Evolutionary conservation across 1,139 yeast genomes (phyloP), one percentile per base, ranked within the genome.

Genomic region (Debaryomycetaceae sp.): DNA sequence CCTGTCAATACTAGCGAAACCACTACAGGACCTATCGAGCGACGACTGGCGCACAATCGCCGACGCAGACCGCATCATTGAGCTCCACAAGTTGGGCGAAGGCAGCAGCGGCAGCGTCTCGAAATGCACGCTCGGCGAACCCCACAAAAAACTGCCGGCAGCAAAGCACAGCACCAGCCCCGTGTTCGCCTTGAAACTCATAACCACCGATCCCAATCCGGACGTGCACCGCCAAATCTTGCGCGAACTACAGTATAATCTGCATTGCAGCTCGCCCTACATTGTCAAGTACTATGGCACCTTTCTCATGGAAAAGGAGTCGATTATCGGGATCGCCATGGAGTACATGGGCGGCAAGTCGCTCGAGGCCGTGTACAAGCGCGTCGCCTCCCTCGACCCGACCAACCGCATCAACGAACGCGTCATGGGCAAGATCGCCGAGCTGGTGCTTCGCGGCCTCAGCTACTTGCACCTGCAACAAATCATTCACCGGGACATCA

Each of bases 291-390:
- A 90, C 53, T 90, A 83, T 48, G 97, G 98, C 3, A 86, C 95
- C 35, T 90, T 83, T 48, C 61, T 83, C 41, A 75, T 81, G 40
- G 85, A 77, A 42, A 71, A 72, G 35, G 74, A 71, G 37, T 82
- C 86, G 22, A 74, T 83, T 48, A 86, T 90, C 27, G 70, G 70
- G 4, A 90, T 90, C 22, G 87, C 95, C 26, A 90, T 90, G 97
- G 98, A 90, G 51, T 90, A 72, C 51, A 90, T 94, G 85, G 95
- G 87, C 18, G 97, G 96, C 1, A 73, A 75, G 27, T 82, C 95
- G 3, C 57, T 90, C 32, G 96, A 90, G 47, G 86, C 95, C 2
- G 76, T 87, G n/a, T 86, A 87, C 57, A 79, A 80, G 37, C 48
- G 66, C 28, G 68, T 62, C n/a, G 52, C 59, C 6, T 67, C 62